phyloP scores from a whole-genome alignment of 108 stramenopile genomes.

The Conticribra weissflogii region DNA sequence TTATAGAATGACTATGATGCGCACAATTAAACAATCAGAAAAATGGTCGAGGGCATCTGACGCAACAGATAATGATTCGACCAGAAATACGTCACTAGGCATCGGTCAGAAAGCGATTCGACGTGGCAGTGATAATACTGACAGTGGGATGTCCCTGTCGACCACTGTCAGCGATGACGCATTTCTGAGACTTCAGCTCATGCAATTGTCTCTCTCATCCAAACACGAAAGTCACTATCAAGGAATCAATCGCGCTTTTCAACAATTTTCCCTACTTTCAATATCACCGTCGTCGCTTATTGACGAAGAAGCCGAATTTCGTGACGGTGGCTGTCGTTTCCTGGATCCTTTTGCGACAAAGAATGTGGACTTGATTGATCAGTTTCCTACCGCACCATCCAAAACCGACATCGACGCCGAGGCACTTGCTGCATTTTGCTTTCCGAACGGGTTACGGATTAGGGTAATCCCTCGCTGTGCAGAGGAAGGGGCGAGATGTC shows the following conservation, averaged over 20 bases:
- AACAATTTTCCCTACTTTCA: slow-evolving; percentile 50
- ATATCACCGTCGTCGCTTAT: slow-evolving; percentile 25
- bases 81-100: slow-evolving; percentile 41
- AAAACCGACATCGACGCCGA: slow-evolving; percentile 48
- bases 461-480: slow-evolving; percentile 47
- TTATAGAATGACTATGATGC: slow-evolving; percentile 53
- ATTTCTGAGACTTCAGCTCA: slow-evolving; percentile 41
- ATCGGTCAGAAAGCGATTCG: slow-evolving; percentile 6
- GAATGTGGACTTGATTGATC: slow-evolving; percentile 41
- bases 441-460: slow-evolving; percentile 52
- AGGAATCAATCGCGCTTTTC: slow-evolving; percentile 39
- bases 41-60: slow-evolving; percentile 42
- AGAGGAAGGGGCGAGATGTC: slow-evolving; percentile 45
- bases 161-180: slow-evolving; percentile 29
- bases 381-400: slow-evolving; percentile 28
- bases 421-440: slow-evolving; percentile 57
- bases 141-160: slow-evolving; percentile 20
- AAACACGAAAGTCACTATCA: slow-evolving; percentile 27
- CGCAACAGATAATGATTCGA: slow-evolving; percentile 30
- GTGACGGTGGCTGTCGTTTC: slow-evolving; percentile 31
- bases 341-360: slow-evolving; percentile 51
- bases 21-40: slow-evolving; percentile 49
- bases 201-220: slow-evolving; percentile 47
- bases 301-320: slow-evolving; percentile 25
- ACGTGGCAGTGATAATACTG: slow-evolving; percentile 15